Conservation (phyloP, 2,329 filamentous ascomycete genomes). For the Westerdykella aurantiaca region DNA sequence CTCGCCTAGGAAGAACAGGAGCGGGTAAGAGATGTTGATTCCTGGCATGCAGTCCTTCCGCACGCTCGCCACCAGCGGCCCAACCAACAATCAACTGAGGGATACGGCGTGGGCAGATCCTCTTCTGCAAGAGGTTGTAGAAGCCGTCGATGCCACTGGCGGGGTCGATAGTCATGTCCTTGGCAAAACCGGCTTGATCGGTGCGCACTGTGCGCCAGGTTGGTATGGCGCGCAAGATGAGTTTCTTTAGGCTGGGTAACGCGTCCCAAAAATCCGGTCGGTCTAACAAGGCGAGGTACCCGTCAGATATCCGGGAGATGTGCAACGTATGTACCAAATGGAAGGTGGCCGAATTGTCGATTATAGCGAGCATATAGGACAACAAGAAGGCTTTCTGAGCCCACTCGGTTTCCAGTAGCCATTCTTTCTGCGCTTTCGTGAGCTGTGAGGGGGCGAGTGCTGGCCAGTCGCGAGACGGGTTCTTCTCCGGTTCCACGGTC, state of each 20-base stretch:
- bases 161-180: conserved; percentile 47
- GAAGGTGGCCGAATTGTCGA: conserved; percentile 55
- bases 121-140: conserved; percentile 47
- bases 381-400: conserved; percentile 63
- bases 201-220: conserved; percentile 59
- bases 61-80: conserved; percentile 62
- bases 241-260: conserved; percentile 49
- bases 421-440: conserved; percentile 60
- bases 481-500: not conserved
- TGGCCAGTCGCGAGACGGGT: conserved; percentile 6
- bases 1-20: conserved; percentile 42
- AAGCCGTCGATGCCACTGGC: conserved; percentile 49
- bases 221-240: conserved; percentile 58
- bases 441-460: conserved; percentile 45
- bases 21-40: conserved; percentile 59
- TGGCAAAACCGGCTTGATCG: conserved; percentile 47
- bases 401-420: conserved; percentile 64
- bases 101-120: conserved; percentile 48
- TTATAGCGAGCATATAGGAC: conserved; percentile 60
- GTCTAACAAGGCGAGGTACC: conserved; percentile 52
- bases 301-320: conserved; percentile 59
- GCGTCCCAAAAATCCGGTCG: conserved; percentile 57
- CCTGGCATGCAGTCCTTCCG: conserved; percentile 55
- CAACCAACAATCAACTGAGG: conserved; percentile 60
- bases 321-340: conserved; percentile 53